These are phyloP conservation scores for Calocera cornea DNA, from an alignment of 768 basidiomycete species.

Conservation along the genomic window DNA sequence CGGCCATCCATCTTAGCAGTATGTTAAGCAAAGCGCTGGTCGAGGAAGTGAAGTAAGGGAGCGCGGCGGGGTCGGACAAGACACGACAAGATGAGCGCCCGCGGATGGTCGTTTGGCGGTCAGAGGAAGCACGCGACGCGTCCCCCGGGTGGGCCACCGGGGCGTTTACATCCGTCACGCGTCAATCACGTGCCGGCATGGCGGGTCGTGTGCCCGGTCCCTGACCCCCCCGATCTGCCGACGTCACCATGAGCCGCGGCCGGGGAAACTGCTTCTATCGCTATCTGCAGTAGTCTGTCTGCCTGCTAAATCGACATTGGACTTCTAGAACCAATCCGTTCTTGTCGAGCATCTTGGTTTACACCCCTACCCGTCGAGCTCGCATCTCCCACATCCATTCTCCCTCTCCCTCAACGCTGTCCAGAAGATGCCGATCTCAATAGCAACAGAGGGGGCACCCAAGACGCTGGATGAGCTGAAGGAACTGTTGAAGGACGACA, in stretches of 20 bases:
- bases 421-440: not conserved
- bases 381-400: no score
- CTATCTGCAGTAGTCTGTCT: no score
- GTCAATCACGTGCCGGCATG: not conserved
- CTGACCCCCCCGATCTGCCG: no score
- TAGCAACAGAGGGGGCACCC: constrained; percentile 32
- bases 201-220: no score
- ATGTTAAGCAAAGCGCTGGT: not conserved
- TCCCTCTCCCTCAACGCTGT: not conserved
- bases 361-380: no score
- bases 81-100: not conserved
- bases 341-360: no score
- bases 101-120: not conserved
- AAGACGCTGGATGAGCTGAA: constrained; percentile 45
- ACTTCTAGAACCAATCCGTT: no score
- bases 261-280: no score
- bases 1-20: constrained; percentile 17
- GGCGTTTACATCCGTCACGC: not conserved
- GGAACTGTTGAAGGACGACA: constrained; percentile 42
- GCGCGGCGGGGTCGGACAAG: no score
- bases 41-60: not conserved
- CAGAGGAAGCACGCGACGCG: constrained; percentile 4
- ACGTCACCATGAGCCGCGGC: no score
- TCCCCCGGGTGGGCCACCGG: not conserved
- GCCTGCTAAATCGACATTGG: no score